Evolutionary conservation across 2,329 filamentous ascomycete species (phyloP).

Genomic region (Botrytis byssoidea): DNA sequence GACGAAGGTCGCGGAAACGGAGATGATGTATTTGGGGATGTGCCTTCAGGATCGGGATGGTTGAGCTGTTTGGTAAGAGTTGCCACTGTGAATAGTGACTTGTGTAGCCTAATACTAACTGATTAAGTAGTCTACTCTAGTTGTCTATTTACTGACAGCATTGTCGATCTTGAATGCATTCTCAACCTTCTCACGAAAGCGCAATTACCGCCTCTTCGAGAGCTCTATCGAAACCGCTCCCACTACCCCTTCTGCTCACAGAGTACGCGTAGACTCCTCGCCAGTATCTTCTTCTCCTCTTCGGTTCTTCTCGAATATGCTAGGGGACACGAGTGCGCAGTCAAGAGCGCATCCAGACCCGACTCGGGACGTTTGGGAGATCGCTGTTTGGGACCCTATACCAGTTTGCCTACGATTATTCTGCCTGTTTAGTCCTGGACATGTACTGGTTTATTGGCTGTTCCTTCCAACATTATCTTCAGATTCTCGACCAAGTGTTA

Average conservation of each 20-base stretch:
- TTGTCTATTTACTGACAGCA: conserved; percentile 67
- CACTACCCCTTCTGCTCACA: conserved; percentile 79
- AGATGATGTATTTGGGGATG: conserved; percentile 85
- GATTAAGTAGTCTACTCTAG: conserved; percentile 57
- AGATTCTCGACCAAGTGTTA: conserved; percentile 80
- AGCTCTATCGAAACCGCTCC: conserved; percentile 73
- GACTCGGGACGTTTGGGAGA: conserved; percentile 87
- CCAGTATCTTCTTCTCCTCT: conserved; percentile 77
- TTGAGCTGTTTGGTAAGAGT: conserved; percentile 56
- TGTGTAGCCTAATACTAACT: conserved; percentile 25
- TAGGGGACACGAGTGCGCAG: conserved; percentile 70
- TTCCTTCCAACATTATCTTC: conserved; percentile 75
- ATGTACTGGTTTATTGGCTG: conserved; percentile 86
- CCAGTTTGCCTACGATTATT: conserved; percentile 80
- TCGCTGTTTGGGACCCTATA: conserved; percentile 89
- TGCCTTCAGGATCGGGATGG: conserved; percentile 60
- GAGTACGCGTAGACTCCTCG: conserved; percentile 84
- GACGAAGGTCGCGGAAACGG: conserved; percentile 46
- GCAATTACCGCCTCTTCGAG: conserved; percentile 90
- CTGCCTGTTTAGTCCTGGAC: conserved; percentile 88
- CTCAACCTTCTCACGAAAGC: conserved; percentile 77
- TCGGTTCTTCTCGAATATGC: conserved; percentile 65
- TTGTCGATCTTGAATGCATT: conserved; percentile 74
- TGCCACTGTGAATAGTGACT: neutral
- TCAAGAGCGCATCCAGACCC: conserved; percentile 81